Evolutionary conservation across 1,139 yeast genomes (phyloP).

Genomic region (Hansenula sp.): DNA sequence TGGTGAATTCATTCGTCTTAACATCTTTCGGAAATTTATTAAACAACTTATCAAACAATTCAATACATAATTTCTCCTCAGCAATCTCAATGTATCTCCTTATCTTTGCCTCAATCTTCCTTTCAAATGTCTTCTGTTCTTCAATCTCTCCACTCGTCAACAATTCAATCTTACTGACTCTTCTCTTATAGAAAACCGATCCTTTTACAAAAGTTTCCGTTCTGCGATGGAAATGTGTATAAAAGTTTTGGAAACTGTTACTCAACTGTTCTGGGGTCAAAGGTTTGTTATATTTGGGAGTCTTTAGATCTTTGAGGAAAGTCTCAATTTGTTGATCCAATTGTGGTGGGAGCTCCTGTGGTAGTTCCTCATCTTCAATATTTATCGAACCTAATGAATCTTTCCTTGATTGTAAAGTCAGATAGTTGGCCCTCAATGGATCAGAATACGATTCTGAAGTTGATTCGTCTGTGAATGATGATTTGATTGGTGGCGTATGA

Average conservation of each 20-base stretch:
- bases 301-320: slow-evolving; percentile 48
- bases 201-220: slow-evolving; percentile 15
- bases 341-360: slow-evolving; percentile 10
- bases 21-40: slow-evolving; percentile 12
- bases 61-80: slow-evolving; percentile 12
- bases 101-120: slow-evolving; percentile 5
- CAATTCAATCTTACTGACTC: slow-evolving; percentile 5
- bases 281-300: slow-evolving; percentile 53
- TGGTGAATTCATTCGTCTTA: slow-evolving; percentile 12
- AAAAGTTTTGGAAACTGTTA: slow-evolving; percentile 50
- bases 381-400: background rate
- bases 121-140: slow-evolving; percentile 2
- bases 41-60: slow-evolving; percentile 13
- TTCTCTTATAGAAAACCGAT: slow-evolving; percentile 4
- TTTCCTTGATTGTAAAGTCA: background rate
- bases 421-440: slow-evolving; percentile 2
- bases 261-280: slow-evolving; percentile 49
- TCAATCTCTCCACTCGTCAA: slow-evolving; percentile 5
- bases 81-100: slow-evolving; percentile 13
- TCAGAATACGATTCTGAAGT: slow-evolving; percentile 20
- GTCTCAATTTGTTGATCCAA: slow-evolving; percentile 2
- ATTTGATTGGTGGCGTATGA: slow-evolving; percentile 29
- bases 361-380: slow-evolving; percentile 6
- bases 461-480: slow-evolving; percentile 23
- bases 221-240: slow-evolving; percentile 19